Evolutionary conservation across 768 basidiomycete genomes (phyloP), one percentile per base, ranked within the genome.

Genomic region (Leccinum variicolor): DNA sequence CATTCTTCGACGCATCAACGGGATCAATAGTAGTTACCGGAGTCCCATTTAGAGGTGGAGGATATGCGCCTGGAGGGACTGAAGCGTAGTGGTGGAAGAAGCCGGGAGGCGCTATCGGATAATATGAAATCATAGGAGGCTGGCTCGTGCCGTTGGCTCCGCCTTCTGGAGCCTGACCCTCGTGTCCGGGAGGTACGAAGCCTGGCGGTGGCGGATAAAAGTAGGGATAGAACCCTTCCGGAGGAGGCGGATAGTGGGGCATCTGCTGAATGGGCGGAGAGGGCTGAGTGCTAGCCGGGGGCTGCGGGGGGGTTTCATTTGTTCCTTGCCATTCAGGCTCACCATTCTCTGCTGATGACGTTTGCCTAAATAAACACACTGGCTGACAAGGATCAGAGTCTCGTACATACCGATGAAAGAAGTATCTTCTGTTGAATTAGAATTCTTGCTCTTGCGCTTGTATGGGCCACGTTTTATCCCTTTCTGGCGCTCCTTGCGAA

Each of bases 401-500:
- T n/a, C 19, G 33, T 19, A 55, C 64, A 15, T 63, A 66, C 61
- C 66, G 33, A 36, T 59, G 54, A 61, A 70, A 53, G 74, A 56
- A 3, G 59, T 14, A 11, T 69, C 64, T 26, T 69, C 64, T 28
- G 66, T 25, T n/a, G 55, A 34, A 47, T 54, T 56, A 19, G 57
- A 8, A 13, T 56, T 45, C 64, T 79, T 78, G 57, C 65, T 73
- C 73, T 82, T 82, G 57, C 81, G 79, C 60, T 83, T 84, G 67
- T 83, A 83, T 2, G 81, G 83, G 3, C 81, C 81, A 19, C 81
- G 79, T 65, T 83, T 83, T 58, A 83, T 75, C 26, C 81, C 81
- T 50, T 81, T 82, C 64, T 85, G 84, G 56, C 86, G 77, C 68
- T 86, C 85, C 66, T 87, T 87, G 59, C 86, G 74, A 17, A 79